Evolutionary conservation across 73 alveolate genomes (phyloP), one percentile per base, ranked within the genome.

Genomic region (Symbiodinium natans): DNA sequence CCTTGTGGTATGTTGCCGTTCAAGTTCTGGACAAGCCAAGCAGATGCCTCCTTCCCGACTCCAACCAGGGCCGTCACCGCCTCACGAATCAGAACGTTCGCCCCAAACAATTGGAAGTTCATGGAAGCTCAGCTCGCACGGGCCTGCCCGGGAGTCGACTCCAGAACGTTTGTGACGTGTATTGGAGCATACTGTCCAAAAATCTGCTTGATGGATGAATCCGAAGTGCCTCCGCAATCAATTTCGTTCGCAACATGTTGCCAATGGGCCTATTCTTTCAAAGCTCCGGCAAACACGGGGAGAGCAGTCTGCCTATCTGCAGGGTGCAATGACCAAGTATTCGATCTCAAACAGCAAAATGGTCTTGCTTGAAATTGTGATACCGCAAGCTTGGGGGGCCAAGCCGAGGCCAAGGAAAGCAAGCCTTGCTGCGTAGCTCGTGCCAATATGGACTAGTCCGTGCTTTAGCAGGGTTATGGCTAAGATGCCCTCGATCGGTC

Each of bases 1-100:
- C 95, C 95, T 40, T 89, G 95, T 31, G 95, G 95, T 39, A 89
- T 89, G 95, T 89, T 89, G 74, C 95, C 95, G 95, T 89, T 89
- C 95, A 89, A 31, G 86, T 89, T 89, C 86, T 89, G 86, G 46
- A 89, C 95, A 27, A 89, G 48, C 95, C 95, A 89, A 36, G 74
- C 46, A 33, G 95, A 89, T 75, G 95, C 95, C 34, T 89, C 95
- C 34, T 89, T 89, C 34, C 87, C 95, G 15, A 89, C 75, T 43
- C 95, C 95, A 56, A 89, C 86, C 86, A 89, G 34, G 9, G 95
- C 95, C 36, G 59, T 86, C 82, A 89, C 95, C 4, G 86, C 74
- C 84, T 74, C 84, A 33, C 41, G 42, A 41, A n/a, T n/a, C 36
- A 27, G 31, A 68, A n/a, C 31, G 31, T 52, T 52, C 38, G 33